phyloP scores from a whole-genome alignment of 257 asterid genomes.

The Nicotiana noctiflora region DNA sequence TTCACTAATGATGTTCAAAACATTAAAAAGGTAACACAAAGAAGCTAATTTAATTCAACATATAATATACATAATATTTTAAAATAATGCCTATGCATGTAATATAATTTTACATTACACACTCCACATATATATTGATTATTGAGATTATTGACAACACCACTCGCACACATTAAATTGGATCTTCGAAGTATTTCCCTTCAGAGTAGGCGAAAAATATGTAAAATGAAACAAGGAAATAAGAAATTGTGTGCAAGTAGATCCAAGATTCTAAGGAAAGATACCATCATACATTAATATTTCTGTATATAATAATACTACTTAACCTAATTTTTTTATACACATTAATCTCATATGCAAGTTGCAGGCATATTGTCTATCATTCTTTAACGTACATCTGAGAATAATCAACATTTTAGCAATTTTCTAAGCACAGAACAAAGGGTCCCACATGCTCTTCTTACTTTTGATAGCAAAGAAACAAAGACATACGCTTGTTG shows the following conservation, averaged over 20 bases:
- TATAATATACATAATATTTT: too few species aligned
- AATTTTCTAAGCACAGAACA: background rate
- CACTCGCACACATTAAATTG: too few species aligned
- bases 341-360: slow-evolving; percentile 8
- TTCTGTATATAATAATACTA: background rate
- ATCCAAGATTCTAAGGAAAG: background rate
- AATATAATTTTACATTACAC: background rate
- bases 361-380: slow-evolving; percentile 5
- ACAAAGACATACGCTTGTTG: slow-evolving; percentile 27
- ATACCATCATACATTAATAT: background rate
- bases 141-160: too few species aligned
- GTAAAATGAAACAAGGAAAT: background rate
- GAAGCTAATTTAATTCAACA: too few species aligned
- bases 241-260: background rate
- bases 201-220: background rate
- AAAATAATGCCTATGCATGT: too few species aligned
- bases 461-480: slow-evolving; percentile 17
- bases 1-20: too few species aligned
- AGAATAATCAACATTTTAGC: background rate
- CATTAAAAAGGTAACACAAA: too few species aligned
- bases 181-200: too few species aligned
- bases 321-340: background rate
- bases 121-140: background rate
- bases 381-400: slow-evolving; percentile 7
- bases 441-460: slow-evolving; percentile 19